Percentiles rank a stretch among this genome's conserved stretches.
These are phyloP conservation scores for Monosporascus sp. DNA, from an alignment of 2,329 filamentous ascomycete species.

Conservation along the genomic window DNA sequence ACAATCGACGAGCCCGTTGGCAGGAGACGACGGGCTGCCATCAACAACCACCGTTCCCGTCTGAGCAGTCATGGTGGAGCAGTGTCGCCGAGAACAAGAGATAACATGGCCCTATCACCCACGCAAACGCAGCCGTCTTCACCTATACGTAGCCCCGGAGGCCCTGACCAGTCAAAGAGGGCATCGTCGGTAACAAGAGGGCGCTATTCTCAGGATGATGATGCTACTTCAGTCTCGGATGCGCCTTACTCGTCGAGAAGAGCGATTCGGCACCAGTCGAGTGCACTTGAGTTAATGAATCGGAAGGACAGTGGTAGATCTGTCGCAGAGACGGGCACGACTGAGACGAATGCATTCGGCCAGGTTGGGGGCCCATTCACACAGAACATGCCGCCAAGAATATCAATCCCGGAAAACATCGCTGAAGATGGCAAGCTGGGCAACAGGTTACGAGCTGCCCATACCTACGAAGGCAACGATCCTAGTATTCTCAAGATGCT, in stretches of 20 bases:
- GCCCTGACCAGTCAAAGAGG: constrained; percentile 34
- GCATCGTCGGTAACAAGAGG: constrained; percentile 28
- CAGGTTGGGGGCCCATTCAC: constrained; percentile 54
- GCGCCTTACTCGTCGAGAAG: constrained; percentile 39
- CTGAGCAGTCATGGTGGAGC: constrained; percentile 32
- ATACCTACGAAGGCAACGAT: constrained; percentile 81
- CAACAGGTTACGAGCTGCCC: constrained; percentile 56
- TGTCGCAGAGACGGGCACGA: constrained; percentile 53
- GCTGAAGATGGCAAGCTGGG: constrained; percentile 27
- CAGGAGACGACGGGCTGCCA: constrained; percentile 45
- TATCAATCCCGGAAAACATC: constrained; percentile 28
- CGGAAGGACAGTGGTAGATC: constrained; percentile 56
- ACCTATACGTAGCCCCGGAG: constrained; percentile 20
- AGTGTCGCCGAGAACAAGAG: constrained; percentile 32
- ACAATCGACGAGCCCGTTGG: constrained; percentile 68
- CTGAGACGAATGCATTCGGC: constrained; percentile 55
- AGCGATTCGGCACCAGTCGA: constrained; percentile 51
- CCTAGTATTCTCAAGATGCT: constrained; percentile 66
- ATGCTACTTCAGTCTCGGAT: constrained; percentile 31
- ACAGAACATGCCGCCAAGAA: constrained; percentile 27
- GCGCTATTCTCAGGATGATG: constrained; percentile 26
- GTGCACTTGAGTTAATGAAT: constrained; percentile 55
- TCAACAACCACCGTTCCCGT: constrained; percentile 47
- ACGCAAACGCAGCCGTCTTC: constrained; percentile 22
- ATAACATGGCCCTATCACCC: constrained; percentile 23